phyloP scores from a whole-genome alignment of 805 yeast species.

The Candida glaebosa region DNA sequence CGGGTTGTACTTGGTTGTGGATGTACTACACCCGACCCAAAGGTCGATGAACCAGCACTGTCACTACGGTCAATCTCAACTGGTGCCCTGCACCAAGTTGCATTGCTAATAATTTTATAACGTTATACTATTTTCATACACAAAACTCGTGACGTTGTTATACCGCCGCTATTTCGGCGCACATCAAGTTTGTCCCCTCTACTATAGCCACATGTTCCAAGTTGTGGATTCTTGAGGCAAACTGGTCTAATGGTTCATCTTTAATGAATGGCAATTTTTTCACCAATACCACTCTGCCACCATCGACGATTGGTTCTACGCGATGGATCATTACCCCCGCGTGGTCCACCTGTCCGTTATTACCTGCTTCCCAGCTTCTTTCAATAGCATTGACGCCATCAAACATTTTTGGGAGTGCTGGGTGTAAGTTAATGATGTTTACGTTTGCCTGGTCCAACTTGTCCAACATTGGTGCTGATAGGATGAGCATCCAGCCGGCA shows the following conservation, averaged over 20 bases:
- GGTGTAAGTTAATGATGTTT: constrained; percentile 90
- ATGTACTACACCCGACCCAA: too few relatives aligned
- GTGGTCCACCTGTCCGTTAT: constrained; percentile 64
- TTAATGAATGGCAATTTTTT: constrained; percentile 68
- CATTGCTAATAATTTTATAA: too few relatives aligned
- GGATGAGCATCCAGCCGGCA: constrained; percentile 97
- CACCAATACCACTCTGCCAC: constrained; percentile 85
- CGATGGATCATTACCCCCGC: constrained; percentile 97
- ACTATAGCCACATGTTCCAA: constrained; percentile 91
- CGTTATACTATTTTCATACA: too few relatives aligned
- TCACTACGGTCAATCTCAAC: too few relatives aligned
- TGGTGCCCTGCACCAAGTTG: too few relatives aligned
- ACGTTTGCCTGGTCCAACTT: constrained; percentile 59
- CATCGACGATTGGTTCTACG: constrained; percentile 94
- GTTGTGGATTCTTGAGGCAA: constrained; percentile 78
- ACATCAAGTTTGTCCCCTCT: constrained; percentile 74
- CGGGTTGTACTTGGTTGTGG: too few relatives aligned
- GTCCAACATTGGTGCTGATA: constrained; percentile 70
- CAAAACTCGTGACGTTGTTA: too few relatives aligned
- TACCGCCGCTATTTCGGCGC: not conserved
- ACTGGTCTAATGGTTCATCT: constrained; percentile 74
- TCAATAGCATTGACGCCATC: constrained; percentile 98
- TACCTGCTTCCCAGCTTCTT: constrained; percentile 94
- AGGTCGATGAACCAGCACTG: too few relatives aligned
- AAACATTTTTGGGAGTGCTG: constrained; percentile 95